Conservation (phyloP, 345 rosid species). For the Populus alba region DNA sequence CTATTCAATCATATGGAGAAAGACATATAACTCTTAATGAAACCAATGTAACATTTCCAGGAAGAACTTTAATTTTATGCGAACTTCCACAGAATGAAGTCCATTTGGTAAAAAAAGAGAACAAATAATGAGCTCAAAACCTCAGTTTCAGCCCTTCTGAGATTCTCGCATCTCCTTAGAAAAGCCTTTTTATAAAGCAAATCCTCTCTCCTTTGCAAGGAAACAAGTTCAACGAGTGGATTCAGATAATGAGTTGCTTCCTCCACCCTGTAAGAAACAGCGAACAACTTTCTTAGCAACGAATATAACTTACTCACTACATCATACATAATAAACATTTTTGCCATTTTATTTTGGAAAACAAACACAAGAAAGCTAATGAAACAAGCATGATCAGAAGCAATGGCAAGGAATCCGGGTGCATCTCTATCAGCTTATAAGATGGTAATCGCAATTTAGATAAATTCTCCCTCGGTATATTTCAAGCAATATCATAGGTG, state of each 20-base stretch:
- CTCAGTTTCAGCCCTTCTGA: conserved; percentile 80
- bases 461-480: no score
- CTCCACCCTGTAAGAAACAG: conserved; percentile 45
- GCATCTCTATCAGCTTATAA: no score
- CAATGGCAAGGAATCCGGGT: background rate
- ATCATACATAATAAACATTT: background rate
- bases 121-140: conserved; percentile 23
- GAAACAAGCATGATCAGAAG: background rate
- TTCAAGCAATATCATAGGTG: background rate
- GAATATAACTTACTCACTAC: background rate
- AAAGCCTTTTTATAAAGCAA: conserved; percentile 59
- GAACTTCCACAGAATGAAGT: background rate
- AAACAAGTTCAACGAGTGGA: conserved; percentile 21
- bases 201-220: conserved; percentile 34
- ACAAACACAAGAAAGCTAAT: background rate
- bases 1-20: conserved; percentile 22
- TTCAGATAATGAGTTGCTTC: conserved; percentile 34
- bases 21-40: background rate
- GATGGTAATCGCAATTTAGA: background rate
- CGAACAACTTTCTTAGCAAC: background rate
- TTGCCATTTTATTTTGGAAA: no score
- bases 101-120: background rate
- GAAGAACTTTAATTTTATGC: no score
- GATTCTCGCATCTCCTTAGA: conserved; percentile 58
- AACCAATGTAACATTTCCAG: no score